Base-by-base conservation (phyloP, 306 rosid genomes). In the Ochetophila trinervis region DNA sequence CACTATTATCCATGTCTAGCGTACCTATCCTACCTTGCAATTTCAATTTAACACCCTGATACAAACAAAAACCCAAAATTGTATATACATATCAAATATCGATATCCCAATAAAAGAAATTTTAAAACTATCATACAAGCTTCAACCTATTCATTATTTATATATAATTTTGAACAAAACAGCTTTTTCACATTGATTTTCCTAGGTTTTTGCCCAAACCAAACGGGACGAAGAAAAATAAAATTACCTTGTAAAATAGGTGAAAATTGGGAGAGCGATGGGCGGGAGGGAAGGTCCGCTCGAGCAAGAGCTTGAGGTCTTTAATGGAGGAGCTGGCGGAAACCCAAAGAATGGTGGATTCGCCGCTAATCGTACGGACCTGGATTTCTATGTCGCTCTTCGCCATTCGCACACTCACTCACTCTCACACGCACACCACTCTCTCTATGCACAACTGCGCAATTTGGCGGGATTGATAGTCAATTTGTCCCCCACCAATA, bases 11-110 rank as follows among this genome's bases (percentile, higher is more conserved):
- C 27, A 83, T 65, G 47, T 62, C 12, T 51, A 47, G 71, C 8
- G 66, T 21, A 62, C 61, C 72, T 65, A 87, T 68, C 57, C 23
- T 67, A 72, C 80, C 75, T 67, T 81, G 87, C 69, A 82, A 63
- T 63, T 76, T 79, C 89, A 93, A 74, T 77, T 86, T 87, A 2
- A 36, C 69, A 17, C 98, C 95, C 98, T 93, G 84, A 64, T 54
- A 76, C 68, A 49, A 60, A 48, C 50, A 32, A 63, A 75, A 11
- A 17, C 37, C 27, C 23, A 19, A n/a, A 24, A 52, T 57, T 61
- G 71, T 3, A 47, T 59, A 30, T 53, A n/a, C n/a, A 22, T 24
- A 19, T 19, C 54, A 16, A 1, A 50, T n/a, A 18, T 40, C 45
- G 12, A 40, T 40, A 40, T 40, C 44, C 45, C 12, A 40, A 40